Evolutionary conservation across 371 early-diverging fungal species (phyloP).

Genomic region (Mortierella sp.): DNA sequence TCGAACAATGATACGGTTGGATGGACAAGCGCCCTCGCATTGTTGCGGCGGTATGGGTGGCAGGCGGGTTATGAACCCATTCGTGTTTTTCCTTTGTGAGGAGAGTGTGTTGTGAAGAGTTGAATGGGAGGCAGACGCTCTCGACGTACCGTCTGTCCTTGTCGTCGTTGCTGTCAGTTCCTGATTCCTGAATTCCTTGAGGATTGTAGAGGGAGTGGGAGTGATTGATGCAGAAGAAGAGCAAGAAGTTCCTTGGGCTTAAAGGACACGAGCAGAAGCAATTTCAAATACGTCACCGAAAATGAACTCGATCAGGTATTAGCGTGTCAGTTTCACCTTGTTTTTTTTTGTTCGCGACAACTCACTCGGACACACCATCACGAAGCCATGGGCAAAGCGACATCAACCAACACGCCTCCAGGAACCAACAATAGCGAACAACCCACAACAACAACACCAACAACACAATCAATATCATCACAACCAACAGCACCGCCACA

Average conservation of each 20-base stretch:
- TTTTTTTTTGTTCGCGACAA: too few relatives aligned
- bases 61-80: not conserved
- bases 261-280: too few relatives aligned
- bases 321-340: not conserved
- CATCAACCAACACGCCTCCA: not conserved
- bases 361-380: not conserved
- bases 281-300: not conserved
- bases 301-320: too few relatives aligned
- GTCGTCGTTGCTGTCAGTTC: not conserved
- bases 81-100: not conserved
- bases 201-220: not conserved
- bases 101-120: not conserved
- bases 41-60: constrained; percentile 17
- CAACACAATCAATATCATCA: not conserved
- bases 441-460: not conserved
- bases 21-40: constrained; percentile 8
- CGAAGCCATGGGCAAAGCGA: not conserved
- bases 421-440: not conserved
- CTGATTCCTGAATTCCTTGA: not conserved
- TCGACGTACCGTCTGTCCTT: not conserved
- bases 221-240: not conserved
- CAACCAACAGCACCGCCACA: not conserved
- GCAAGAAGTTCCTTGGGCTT: too few relatives aligned
- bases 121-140: not conserved
- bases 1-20: constrained; percentile 4